Evolutionary conservation across 108 stramenopile genomes (phyloP).

Genomic region (Cyclostephanos tholiformis): DNA sequence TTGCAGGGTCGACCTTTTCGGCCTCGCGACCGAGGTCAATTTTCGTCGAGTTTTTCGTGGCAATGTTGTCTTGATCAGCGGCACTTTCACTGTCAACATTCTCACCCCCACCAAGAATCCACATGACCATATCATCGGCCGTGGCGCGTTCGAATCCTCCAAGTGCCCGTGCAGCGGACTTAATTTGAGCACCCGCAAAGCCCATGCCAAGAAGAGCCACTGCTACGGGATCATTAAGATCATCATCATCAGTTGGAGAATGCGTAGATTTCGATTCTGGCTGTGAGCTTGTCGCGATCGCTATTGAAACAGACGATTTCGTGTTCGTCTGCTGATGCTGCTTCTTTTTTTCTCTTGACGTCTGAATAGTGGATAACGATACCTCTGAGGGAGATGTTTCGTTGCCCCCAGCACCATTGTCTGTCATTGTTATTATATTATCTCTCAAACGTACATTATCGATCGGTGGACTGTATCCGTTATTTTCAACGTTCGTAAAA

Average conservation of each 20-base stretch:
- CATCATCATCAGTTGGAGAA: constrained; percentile 13
- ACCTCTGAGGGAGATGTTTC: constrained; percentile 1
- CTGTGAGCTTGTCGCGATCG: constrained; percentile 9
- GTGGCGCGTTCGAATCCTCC: constrained; percentile 78
- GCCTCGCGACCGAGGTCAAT: neutral
- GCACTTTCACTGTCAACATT: constrained; percentile 6
- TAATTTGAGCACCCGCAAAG: constrained; percentile 69
- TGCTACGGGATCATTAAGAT: constrained; percentile 66
- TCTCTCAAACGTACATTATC: constrained; percentile 12
- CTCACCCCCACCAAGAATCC: constrained; percentile 67
- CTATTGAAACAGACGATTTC: constrained; percentile 16
- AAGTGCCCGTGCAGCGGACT: constrained; percentile 67
- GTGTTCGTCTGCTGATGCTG: constrained; percentile 19
- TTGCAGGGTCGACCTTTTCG: neutral
- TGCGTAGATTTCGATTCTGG: constrained; percentile 10
- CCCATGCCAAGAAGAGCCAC: constrained; percentile 81
- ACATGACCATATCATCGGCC: constrained; percentile 81
- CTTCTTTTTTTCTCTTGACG: constrained; percentile 67
- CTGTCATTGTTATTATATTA: neutral
- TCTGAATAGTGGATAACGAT: constrained; percentile 31
- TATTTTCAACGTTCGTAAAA: constrained; percentile 55
- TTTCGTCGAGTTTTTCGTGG: constrained; percentile 4
- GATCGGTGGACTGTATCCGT: constrained; percentile 59
- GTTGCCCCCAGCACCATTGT: neutral
- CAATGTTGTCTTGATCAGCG: constrained; percentile 15